Percentiles rank a stretch among this genome's conserved stretches.
Conservation (phyloP, 129 eudicot species). For the Sambucus nigra region DNA sequence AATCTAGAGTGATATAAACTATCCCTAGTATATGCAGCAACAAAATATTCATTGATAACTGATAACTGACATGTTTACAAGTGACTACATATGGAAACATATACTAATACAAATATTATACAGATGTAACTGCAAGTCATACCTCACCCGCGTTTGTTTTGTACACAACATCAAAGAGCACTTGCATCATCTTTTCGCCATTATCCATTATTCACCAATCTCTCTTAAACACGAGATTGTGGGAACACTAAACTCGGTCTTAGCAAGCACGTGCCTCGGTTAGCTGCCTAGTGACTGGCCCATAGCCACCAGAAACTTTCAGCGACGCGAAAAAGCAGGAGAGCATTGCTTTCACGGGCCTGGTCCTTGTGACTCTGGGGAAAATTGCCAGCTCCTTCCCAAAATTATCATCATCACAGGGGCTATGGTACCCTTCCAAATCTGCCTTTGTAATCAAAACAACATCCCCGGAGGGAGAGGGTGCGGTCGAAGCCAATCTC, state of each 20-base stretch:
- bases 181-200: too few species aligned
- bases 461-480: constrained; percentile 53
- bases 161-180: too few species aligned
- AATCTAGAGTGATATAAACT: too few species aligned
- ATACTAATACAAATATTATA: too few species aligned
- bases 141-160: too few species aligned
- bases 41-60: too few species aligned
- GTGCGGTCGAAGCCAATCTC: constrained; percentile 22
- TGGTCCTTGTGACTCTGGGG: constrained; percentile 27
- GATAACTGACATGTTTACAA: too few species aligned
- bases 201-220: too few species aligned
- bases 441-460: constrained; percentile 82
- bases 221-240: too few species aligned
- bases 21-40: too few species aligned
- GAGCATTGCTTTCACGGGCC: constrained; percentile 53
- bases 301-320: constrained; percentile 42
- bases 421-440: constrained; percentile 75
- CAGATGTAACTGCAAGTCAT: too few species aligned
- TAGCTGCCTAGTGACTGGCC: constrained; percentile 32
- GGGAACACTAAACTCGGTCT: not conserved
- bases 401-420: constrained; percentile 9
- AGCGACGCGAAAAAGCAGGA: constrained; percentile 68
- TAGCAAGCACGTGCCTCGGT: constrained; percentile 70
- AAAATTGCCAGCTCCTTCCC: constrained; percentile 34
- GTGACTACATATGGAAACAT: too few species aligned